These are phyloP conservation scores for Globisporangium uncinulatum DNA, from an alignment of 352 stramenopile genomes.

Conservation along the genomic window DNA sequence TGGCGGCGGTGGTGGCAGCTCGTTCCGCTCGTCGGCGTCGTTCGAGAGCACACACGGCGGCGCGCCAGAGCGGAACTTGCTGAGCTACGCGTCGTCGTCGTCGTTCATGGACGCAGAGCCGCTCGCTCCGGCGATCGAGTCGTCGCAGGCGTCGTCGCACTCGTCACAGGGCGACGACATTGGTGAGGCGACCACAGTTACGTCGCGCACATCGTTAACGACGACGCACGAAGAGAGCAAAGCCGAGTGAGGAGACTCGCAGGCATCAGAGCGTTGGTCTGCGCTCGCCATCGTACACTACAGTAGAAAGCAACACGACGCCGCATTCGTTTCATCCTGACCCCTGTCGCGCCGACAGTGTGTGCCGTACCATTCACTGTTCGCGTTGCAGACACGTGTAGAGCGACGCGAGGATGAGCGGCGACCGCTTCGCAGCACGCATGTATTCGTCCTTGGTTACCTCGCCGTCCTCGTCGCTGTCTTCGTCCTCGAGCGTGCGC, in stretches of 20 bases:
- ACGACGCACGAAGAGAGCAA: neutral
- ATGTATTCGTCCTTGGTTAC: slow-evolving; percentile 34
- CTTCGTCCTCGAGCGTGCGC: slow-evolving; percentile 29
- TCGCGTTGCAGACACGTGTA: slow-evolving; percentile 29
- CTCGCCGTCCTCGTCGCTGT: slow-evolving; percentile 32
- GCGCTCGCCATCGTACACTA: neutral
- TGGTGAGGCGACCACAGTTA: neutral
- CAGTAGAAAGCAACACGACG: neutral
- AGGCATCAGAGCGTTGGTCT: neutral
- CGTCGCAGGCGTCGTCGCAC: neutral
- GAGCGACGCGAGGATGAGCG: slow-evolving; percentile 32
- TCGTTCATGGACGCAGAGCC: slow-evolving; percentile 6
- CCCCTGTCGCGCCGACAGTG: too few species aligned
- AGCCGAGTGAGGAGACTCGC: neutral
- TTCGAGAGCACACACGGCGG: neutral
- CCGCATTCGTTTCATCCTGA: neutral
- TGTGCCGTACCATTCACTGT: neutral
- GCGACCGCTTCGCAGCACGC: slow-evolving; percentile 22
- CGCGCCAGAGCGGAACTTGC: neutral
- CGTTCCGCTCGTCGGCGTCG: slow-evolving; percentile 5
- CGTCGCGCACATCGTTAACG: neutral
- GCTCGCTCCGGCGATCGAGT: slow-evolving; percentile 6
- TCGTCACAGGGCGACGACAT: neutral
- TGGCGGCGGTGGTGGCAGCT: neutral
- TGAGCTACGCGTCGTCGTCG: slow-evolving; percentile 6